A percentile compares a stretch with the other conserved stretches of the same genome.
phyloP scores from a whole-genome alignment of 129 eudicot species.

The Deinandra increscens region DNA sequence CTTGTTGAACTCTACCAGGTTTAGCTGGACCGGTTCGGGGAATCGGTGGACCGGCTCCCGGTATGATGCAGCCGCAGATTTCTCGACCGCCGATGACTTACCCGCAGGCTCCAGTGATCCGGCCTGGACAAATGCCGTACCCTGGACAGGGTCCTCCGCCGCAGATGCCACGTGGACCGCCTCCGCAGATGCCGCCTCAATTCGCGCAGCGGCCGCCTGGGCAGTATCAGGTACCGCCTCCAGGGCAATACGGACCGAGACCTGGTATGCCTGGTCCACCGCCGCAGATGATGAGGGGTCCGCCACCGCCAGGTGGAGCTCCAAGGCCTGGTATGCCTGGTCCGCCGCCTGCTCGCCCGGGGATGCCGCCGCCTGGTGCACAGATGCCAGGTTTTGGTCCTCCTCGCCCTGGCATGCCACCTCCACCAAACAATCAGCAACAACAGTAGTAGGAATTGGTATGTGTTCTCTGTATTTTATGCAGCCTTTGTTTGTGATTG shows the following conservation, averaged over 20 bases:
- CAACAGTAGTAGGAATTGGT: constrained; percentile 52
- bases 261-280: too few relatives aligned
- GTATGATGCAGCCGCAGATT: constrained; percentile 97
- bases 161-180: constrained; percentile 53
- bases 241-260: constrained; percentile 73
- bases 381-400: constrained; percentile 64
- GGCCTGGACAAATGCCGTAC: constrained; percentile 58
- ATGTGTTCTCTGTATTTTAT: background rate
- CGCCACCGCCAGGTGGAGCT: constrained; percentile 64
- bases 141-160: constrained; percentile 54
- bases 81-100: constrained; percentile 61
- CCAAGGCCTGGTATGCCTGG: constrained; percentile 39
- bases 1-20: constrained; percentile 96
- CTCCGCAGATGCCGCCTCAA: constrained; percentile 68
- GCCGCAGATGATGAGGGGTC: too few relatives aligned
- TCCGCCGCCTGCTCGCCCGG: constrained; percentile 61
- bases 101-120: constrained; percentile 59
- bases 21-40: constrained; percentile 91
- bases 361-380: constrained; percentile 67
- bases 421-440: constrained; percentile 53
- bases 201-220: constrained; percentile 54
- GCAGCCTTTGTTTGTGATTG: background rate
- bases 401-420: constrained; percentile 83
- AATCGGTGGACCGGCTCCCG: constrained; percentile 90
- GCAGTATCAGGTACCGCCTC: constrained; percentile 50